These are phyloP conservation scores for Stemphylium lycopersici DNA, from an alignment of 2,329 filamentous ascomycete genomes.

Conservation along the genomic window DNA sequence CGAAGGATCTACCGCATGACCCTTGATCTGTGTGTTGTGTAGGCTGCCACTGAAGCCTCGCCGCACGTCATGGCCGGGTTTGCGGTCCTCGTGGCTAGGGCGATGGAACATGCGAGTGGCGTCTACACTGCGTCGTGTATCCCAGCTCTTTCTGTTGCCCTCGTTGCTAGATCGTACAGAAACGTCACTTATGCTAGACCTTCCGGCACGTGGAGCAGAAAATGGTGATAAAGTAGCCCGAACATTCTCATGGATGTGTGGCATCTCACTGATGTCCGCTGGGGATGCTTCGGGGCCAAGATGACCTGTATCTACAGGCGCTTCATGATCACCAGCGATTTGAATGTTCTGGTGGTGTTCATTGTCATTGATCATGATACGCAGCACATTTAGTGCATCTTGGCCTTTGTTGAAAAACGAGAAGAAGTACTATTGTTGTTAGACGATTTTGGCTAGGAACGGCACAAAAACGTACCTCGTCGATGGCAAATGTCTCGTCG, in stretches of 20 bases:
- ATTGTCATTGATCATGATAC: constrained; percentile 71
- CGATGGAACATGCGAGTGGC: constrained; percentile 61
- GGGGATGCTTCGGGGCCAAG: constrained; percentile 18
- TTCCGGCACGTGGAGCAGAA: constrained; percentile 39
- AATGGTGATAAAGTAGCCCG: constrained; percentile 54
- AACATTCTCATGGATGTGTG: constrained; percentile 48
- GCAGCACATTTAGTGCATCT: constrained; percentile 81
- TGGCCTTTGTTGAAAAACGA: constrained; percentile 89
- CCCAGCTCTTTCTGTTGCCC: constrained; percentile 48
- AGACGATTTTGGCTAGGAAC: constrained; percentile 3
- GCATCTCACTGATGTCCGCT: constrained; percentile 27
- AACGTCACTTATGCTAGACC: constrained; percentile 52
- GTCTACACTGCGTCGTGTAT: constrained; percentile 45
- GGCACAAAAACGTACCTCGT: constrained; percentile 67
- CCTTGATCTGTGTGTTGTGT: constrained; percentile 59
- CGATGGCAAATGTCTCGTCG: constrained; percentile 91
- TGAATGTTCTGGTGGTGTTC: constrained; percentile 46
- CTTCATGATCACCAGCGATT: constrained; percentile 13
- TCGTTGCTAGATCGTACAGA: constrained; percentile 51
- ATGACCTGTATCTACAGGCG: constrained; percentile 22
- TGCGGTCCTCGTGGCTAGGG: constrained; percentile 42
- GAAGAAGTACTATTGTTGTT: constrained; percentile 77
- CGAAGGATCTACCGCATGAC: constrained; percentile 57
- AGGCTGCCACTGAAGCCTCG: constrained; percentile 69
- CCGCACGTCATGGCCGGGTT: constrained; percentile 42